Conservation (phyloP, 2,329 filamentous ascomycete genomes). For the Phyllosticta citrichinensis region DNA sequence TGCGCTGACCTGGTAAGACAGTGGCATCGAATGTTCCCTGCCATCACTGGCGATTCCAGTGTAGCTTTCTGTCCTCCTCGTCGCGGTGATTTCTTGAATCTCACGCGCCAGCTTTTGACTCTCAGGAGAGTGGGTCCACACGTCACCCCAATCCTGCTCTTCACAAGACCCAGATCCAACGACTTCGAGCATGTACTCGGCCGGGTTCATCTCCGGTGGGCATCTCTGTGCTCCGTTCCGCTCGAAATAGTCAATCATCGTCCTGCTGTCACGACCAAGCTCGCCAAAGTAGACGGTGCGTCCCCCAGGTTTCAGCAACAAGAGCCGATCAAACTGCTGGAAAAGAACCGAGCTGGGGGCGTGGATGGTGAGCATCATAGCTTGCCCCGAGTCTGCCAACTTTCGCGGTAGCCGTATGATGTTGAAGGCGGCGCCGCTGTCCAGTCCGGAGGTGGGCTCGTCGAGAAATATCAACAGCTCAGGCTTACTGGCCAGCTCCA, state of each 20-base stretch:
- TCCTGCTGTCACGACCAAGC: constrained; percentile 34
- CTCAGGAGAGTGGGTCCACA: constrained; percentile 33
- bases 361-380: constrained; percentile 60
- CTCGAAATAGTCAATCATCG: constrained; percentile 40
- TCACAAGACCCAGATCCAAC: constrained; percentile 36
- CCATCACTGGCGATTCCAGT: constrained; percentile 31
- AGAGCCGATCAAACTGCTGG: constrained; percentile 54
- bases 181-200: constrained; percentile 42
- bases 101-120: constrained; percentile 30
- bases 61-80: constrained; percentile 22
- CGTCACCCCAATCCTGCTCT: constrained; percentile 36
- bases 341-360: constrained; percentile 60
- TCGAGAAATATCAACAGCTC: constrained; percentile 60
- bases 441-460: constrained; percentile 54
- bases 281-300: constrained; percentile 59
- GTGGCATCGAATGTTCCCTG: constrained; percentile 35
- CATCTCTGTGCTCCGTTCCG: constrained; percentile 45
- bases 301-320: constrained; percentile 55
- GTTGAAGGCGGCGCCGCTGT: constrained; percentile 58
- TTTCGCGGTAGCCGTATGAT: constrained; percentile 57
- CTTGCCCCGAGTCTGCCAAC: constrained; percentile 55
- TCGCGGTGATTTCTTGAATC: constrained; percentile 30
- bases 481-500: constrained; percentile 58
- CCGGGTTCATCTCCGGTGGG: constrained; percentile 42
- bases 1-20: constrained; percentile 31